Evolutionary conservation across 2,329 filamentous ascomycete genomes (phyloP), one percentile per base, ranked within the genome.

Genomic region (Microcyclospora pomicola): DNA sequence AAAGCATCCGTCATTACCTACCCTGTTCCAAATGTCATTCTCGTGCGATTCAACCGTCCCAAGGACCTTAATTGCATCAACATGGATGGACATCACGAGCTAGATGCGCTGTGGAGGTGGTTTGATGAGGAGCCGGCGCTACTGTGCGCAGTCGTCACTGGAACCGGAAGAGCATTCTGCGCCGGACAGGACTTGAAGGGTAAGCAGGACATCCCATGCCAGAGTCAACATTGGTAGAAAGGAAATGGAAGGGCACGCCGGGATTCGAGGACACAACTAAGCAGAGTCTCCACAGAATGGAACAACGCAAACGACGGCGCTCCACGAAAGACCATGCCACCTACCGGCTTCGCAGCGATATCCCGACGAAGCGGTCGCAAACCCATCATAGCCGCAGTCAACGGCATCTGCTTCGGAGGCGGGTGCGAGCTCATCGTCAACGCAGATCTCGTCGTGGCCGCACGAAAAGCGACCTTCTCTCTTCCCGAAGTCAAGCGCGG

Each of bases 401-500:
- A 86, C 52, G 82, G 82, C 6, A 64, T 80, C 13, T 82, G 79
- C 41, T 68, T 82, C 33, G 82, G 82, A 28, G 82, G 82, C 37
- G 82, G 81, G 2, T 77, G 82, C 59, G 82, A 88, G 64, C 83
- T 86, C 62, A 69, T 75, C 10, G 64, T 80, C 35, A 84, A 85
- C 59, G 73, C 44, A 45, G 83, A 91, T 62, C 62, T 88, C 40
- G 69, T 85, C 2, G 58, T 87, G 27, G 80, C 81, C 3, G 62
- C 68, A 2, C 54, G 61, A 2, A 51, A 55, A 10, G 79, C 80
- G 0, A 62, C 59, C 16, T 86, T 88, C 52, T 73, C 69, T 1
- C 64, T 87, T 6, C 81, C 82, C 0, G 82, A 86, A 59, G 78
- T 80, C 2, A 74, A 71, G 43, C 69, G 76, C 37, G 82, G 82